These are phyloP conservation scores for Kurtzmaniella natalensis DNA, from an alignment of 1,139 yeast species.

Conservation along the genomic window DNA sequence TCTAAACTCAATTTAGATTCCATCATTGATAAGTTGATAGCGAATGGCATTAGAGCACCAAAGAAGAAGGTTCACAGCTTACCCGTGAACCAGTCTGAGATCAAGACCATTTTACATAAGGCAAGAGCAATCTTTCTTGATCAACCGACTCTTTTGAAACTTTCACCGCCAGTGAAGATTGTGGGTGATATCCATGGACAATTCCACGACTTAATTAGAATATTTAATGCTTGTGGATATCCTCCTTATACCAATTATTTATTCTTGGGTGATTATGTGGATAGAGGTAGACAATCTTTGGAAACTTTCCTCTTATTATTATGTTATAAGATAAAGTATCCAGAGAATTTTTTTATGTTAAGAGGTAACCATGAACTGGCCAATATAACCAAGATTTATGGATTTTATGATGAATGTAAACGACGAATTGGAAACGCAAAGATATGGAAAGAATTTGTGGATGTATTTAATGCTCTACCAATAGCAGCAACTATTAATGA, in stretches of 20 bases:
- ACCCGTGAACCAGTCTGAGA: slow-evolving; percentile 48
- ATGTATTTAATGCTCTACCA: slow-evolving; percentile 81
- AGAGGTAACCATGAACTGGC: slow-evolving; percentile 88
- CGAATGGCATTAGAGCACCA: slow-evolving; percentile 34
- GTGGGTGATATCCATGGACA: slow-evolving; percentile 91
- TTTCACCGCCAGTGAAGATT: slow-evolving; percentile 81
- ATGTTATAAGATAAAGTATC: slow-evolving; percentile 76
- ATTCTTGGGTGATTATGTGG: slow-evolving; percentile 83
- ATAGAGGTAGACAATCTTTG: slow-evolving; percentile 77
- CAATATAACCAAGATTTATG: slow-evolving; percentile 77
- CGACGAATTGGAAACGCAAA: slow-evolving; percentile 55
- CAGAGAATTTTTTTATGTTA: slow-evolving; percentile 77
- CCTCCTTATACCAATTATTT: slow-evolving; percentile 78
- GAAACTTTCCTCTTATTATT: slow-evolving; percentile 71
- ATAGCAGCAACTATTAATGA: slow-evolving; percentile 85
- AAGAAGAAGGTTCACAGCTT: slow-evolving; percentile 30
- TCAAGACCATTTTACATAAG: slow-evolving; percentile 59
- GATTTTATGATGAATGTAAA: slow-evolving; percentile 86
- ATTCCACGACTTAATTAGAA: slow-evolving; percentile 67
- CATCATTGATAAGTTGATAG: slow-evolving; percentile 51
- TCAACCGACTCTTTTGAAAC: slow-evolving; percentile 72
- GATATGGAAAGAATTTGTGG: slow-evolving; percentile 73
- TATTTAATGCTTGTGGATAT: slow-evolving; percentile 71
- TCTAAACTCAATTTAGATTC: slow-evolving; percentile 49
- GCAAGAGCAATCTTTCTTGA: slow-evolving; percentile 66